Evolutionary conservation across 768 basidiomycete species (phyloP).

Genomic region (Suillus occidentalis): DNA sequence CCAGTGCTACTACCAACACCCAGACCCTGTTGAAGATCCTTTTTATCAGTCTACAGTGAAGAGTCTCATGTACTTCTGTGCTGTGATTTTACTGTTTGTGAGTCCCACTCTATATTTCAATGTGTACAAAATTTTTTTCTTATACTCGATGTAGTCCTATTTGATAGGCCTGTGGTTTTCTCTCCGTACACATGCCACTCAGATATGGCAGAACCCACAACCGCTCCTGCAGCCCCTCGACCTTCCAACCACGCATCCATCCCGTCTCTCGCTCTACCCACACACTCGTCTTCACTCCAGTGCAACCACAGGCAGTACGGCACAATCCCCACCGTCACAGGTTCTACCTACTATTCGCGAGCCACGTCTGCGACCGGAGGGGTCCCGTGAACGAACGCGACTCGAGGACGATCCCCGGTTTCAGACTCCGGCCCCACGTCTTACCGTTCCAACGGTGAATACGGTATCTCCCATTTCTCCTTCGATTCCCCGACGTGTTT

Average conservation of each 20-base stretch:
- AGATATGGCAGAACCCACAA: conserved; percentile 99
- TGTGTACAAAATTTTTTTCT: conserved; percentile 5
- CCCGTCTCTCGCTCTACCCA: conserved; percentile 65
- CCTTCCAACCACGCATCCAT: conserved; percentile 41
- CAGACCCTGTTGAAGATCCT: conserved; percentile 88
- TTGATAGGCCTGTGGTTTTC: conserved; percentile 98
- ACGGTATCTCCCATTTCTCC: conserved; percentile 49
- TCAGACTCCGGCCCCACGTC: conserved; percentile 38
- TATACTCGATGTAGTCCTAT: conserved; percentile 67
- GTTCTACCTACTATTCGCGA: conserved; percentile 21
- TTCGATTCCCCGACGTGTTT: conserved; percentile 48
- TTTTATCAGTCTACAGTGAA: conserved; percentile 98
- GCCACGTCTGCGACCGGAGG: conserved; percentile 43
- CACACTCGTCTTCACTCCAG: conserved; percentile 44
- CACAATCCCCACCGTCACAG: background rate
- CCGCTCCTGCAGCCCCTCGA: conserved; percentile 72
- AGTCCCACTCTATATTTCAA: conserved; percentile 33
- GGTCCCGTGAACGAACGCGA: conserved; percentile 39
- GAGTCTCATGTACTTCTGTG: conserved; percentile 94
- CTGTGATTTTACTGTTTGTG: conserved; percentile 85
- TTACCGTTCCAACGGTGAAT: conserved; percentile 17
- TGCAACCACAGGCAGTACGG: conserved; percentile 15
- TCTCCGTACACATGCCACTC: conserved; percentile 93
- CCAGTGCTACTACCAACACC: conserved; percentile 93
- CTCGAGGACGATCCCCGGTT: conserved; percentile 35